Evolutionary conservation across 306 rosid genomes (phyloP).

Genomic region (Cucurbita argyrosperma): DNA sequence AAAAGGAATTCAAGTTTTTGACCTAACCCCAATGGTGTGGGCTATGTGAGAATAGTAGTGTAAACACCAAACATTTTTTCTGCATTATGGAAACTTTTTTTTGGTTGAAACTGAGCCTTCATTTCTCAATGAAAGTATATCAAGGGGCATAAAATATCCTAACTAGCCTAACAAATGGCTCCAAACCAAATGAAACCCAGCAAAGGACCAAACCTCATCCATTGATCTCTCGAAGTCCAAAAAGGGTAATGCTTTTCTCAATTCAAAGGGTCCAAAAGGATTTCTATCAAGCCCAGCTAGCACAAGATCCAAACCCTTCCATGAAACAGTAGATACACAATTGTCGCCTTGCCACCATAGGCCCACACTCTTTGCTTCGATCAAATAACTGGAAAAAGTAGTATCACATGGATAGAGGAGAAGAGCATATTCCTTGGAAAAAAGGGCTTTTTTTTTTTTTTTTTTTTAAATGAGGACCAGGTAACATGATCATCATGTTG

Average conservation of each 20-base stretch:
- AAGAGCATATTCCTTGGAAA: no score
- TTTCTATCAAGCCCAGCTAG: not conserved
- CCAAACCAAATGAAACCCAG: not conserved
- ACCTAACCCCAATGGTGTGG: not conserved
- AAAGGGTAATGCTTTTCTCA: not conserved
- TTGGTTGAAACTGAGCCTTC: not conserved
- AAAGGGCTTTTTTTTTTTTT: no score
- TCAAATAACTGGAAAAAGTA: no score
- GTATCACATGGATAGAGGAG: no score
- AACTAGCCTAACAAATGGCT: not conserved
- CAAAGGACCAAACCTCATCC: not conserved
- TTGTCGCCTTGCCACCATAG: no score
- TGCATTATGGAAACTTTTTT: not conserved
- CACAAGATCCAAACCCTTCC: not conserved
- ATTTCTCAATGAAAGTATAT: no score
- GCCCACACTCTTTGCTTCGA: no score
- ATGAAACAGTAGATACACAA: not conserved
- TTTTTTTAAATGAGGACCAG: conserved; percentile 67
- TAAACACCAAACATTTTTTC: not conserved
- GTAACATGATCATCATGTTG: conserved; percentile 21
- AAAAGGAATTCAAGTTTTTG: not conserved
- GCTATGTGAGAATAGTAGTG: not conserved
- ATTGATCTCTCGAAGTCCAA: not conserved
- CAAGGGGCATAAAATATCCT: not conserved
- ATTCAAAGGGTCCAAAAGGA: not conserved